Conservation (phyloP, 257 asterid species). For the Solanum appendiculatum region DNA sequence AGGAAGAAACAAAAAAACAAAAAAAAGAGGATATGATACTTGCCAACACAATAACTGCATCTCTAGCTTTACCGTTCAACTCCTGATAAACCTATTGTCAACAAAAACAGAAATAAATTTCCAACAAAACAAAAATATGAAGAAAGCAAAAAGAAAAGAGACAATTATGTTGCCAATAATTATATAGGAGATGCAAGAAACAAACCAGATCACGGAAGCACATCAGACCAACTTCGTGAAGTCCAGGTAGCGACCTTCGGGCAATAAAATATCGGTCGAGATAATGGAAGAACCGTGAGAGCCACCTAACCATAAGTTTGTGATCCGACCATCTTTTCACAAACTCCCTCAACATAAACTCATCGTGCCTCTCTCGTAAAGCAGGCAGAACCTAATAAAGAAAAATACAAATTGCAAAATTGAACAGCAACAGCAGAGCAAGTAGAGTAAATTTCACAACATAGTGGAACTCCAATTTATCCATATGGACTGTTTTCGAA, state of each 20-base stretch:
- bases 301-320: constrained; percentile 48
- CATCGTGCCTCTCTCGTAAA: constrained; percentile 33
- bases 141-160: not conserved
- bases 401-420: not conserved
- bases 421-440: not conserved
- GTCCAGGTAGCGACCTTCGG: constrained; percentile 25
- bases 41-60: constrained; percentile 37
- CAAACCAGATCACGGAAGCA: constrained; percentile 36
- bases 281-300: constrained; percentile 40
- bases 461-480: not conserved
- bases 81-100: constrained; percentile 34
- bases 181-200: not conserved
- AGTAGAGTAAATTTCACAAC: not conserved
- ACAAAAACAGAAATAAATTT: not conserved
- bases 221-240: constrained; percentile 33
- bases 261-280: constrained; percentile 37
- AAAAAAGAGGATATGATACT: not conserved
- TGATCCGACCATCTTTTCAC: constrained; percentile 40
- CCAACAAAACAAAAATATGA: not conserved
- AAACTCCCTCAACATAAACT: constrained; percentile 46
- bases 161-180: not conserved
- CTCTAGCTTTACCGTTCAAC: constrained; percentile 27
- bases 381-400: constrained; percentile 33
- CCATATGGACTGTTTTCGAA: not conserved
- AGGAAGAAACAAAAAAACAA: not conserved